Base-by-base conservation (phyloP, 768 basidiomycete species). In the Suillus paluster region DNA sequence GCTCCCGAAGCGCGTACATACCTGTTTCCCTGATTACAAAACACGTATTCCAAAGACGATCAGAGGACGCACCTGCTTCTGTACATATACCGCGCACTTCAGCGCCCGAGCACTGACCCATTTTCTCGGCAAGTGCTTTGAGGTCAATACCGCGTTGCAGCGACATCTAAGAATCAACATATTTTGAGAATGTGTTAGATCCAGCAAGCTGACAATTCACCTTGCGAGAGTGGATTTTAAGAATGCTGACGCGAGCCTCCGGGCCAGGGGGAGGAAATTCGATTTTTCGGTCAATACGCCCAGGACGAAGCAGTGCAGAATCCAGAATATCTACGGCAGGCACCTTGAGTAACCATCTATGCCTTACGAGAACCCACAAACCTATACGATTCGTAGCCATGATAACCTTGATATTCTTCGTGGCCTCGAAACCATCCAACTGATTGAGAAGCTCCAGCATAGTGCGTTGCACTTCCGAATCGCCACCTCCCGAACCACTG, bases 351-450 rank as follows among this genome's bases (percentile, higher is more conserved):
- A 57, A 10, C 10, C 38, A 25, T 25, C 10, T 3, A 19, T 55
- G 11, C 23, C 3, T 11, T 7, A 39, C 6, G 3, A 23, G 11
- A 33, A 3, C 27, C 25, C 44, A 71, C 79, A 38, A 60, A 89
- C 90, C 91, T 78, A 97, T 97, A 70, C 97, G 92, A 78, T 98
- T 99, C 52, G 96, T 98, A 27, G 96, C 96, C 95, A 97, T 97
- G 79, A 90, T 91, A 74, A 90, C 89, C 79, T 91, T 91, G 80
- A 92, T 91, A 73, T 91, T 91, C 79, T 92, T 90, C 25, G 88
- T 88, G 38, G 88, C 80, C 76, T 90, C 93, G 73, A 95, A 95
- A 42, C 93, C 93, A 69, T 95, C 93, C 65, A 95, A 76, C 78
- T 95, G 92, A 70, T 94, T 94, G 67, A 95, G 76, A 74, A 95